Evolutionary conservation across 768 basidiomycete species (phyloP), one percentile per base, ranked within the genome.

Genomic region (Hemileccinum rubropunctum): DNA sequence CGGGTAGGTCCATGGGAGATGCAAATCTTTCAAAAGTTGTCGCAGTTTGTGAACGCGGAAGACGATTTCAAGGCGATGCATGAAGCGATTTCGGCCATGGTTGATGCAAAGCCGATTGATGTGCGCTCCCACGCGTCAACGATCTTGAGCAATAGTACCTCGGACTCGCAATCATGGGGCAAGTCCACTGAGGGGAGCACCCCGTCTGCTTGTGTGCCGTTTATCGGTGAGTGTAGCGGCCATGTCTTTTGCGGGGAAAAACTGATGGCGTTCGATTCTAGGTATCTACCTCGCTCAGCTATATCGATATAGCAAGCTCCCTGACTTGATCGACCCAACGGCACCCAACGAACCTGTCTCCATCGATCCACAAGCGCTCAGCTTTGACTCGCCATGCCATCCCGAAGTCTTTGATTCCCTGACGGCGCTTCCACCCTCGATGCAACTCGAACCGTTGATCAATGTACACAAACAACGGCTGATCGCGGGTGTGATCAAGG

Each of bases 401-500:
- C 88, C 90, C 0, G 88, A 91, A 52, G 87, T 91, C 23, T 93
- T 93, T 66, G 75, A 82, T 1, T 75, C 83, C 12, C 76, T 93
- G 6, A 76, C 82, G 3, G 78, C 84, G 8, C 79, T 92, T 4
- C 91, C 90, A 0, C 62, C 81, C 1, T 78, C 80, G n/a, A 88
- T 91, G 75, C 81, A 84, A 53, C 78, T 93, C 26, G 89, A 92
- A 59, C 89, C 91, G 4, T 68, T 93, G 50, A 89, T 93, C 70
- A 93, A 91, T 62, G 85, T 93, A 6, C 88, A 92, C 68, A 92
- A 93, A 68, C 91, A 93, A 63, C 81, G 91, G 32, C 70, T 85
- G 57, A 87, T 90, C 45, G 88, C 91, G 10, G 79, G 78, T 14
- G 84, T 89, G 36, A 88, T 92, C 71, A 90, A 91, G 65, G 77